These are phyloP conservation scores for Chalciporus piperatus DNA, from an alignment of 768 basidiomycete species.

Conservation along the genomic window DNA sequence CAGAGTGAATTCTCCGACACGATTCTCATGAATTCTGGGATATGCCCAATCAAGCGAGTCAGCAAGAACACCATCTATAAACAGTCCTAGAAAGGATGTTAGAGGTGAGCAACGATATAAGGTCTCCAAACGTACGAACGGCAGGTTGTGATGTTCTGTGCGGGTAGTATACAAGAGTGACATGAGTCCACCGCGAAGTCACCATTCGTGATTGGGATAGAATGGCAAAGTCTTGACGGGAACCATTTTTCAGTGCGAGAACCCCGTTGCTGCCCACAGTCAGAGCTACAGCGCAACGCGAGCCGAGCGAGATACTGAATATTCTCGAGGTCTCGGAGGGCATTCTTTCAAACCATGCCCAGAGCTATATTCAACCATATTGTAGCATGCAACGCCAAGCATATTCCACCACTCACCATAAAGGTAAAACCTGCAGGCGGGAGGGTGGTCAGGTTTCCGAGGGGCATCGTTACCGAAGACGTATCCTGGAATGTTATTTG, in stretches of 20 bases:
- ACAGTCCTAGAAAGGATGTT: constrained; percentile 49
- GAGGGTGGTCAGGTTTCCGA: constrained; percentile 50
- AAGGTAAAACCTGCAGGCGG: constrained; percentile 68
- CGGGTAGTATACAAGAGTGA: constrained; percentile 65
- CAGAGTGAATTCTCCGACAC: constrained; percentile 44
- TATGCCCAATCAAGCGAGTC: constrained; percentile 65
- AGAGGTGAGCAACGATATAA: neutral
- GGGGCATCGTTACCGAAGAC: constrained; percentile 48
- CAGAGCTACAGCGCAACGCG: constrained; percentile 40
- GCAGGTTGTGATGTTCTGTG: constrained; percentile 52
- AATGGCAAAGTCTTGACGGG: constrained; percentile 37
- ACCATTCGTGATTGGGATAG: constrained; percentile 48
- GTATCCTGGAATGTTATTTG: constrained; percentile 68
- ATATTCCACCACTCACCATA: constrained; percentile 44
- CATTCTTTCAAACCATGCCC: constrained; percentile 48
- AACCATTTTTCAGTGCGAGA: constrained; percentile 46
- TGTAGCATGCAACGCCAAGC: neutral
- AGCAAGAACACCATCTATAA: constrained; percentile 66
- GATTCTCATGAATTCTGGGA: constrained; percentile 46
- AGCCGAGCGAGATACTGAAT: constrained; percentile 35
- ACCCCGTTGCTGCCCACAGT: constrained; percentile 53
- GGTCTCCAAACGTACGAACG: constrained; percentile 48
- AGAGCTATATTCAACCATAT: constrained; percentile 32
- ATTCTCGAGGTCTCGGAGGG: constrained; percentile 34
- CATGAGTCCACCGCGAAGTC: constrained; percentile 68